phyloP scores from a whole-genome alignment of 257 asterid genomes.

The Paraleonurus japonicus region DNA sequence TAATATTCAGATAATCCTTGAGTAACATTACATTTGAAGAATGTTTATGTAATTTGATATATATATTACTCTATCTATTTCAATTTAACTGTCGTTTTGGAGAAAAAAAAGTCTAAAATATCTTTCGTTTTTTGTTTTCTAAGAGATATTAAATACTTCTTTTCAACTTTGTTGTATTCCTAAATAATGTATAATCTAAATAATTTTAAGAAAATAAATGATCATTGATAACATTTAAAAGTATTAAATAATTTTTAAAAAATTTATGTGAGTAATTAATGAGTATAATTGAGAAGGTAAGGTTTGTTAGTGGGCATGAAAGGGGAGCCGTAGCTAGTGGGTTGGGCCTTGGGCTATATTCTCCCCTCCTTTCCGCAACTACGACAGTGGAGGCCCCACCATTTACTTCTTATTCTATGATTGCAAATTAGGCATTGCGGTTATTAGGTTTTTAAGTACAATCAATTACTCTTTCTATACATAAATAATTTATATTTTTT shows the following conservation, averaged over 20 bases:
- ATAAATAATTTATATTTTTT: no score
- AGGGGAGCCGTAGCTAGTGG: slow-evolving; percentile 30
- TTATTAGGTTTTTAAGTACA: neutral
- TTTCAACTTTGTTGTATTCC: no score
- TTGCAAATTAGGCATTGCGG: neutral
- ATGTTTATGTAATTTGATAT: neutral
- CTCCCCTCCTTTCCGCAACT: neutral
- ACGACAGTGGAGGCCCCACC: slow-evolving; percentile 19
- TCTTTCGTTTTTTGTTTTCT: no score
- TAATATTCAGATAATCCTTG: neutral
- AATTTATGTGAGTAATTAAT: no score
- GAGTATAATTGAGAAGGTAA: slow-evolving; percentile 16
- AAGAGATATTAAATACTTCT: no score
- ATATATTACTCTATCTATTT: neutral
- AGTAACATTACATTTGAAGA: neutral
- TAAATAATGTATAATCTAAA: no score
- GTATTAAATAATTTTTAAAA: no score
- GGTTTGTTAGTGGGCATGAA: slow-evolving; percentile 19
- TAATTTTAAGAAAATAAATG: no score
- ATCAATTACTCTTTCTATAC: no score
- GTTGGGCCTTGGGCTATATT: slow-evolving; percentile 20
- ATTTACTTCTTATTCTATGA: neutral
- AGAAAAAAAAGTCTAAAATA: no score
- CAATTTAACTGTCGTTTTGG: no score
- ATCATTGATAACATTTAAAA: no score